A percentile compares a stretch with the other conserved stretches of the same genome.
Conservation (phyloP, 1,284 basidiomycete species). For the Pholiota adiposa region DNA sequence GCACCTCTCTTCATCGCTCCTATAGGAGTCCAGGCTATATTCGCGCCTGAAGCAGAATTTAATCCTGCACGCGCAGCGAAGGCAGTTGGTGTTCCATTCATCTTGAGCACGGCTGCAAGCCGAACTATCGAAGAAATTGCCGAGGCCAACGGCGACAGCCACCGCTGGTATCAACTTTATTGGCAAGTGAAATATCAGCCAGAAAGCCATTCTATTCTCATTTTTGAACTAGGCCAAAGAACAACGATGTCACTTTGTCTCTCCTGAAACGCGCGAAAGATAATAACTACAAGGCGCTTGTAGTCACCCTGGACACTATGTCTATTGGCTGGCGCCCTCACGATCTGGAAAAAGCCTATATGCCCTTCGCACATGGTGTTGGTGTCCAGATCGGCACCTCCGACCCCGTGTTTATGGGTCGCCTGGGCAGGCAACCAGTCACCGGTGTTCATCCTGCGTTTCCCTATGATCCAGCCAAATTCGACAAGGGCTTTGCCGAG, state of each 20-base stretch:
- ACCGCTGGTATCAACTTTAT: conserved; percentile 84
- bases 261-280: conserved; percentile 68
- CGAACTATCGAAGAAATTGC: conserved; percentile 78
- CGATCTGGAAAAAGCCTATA: conserved; percentile 61
- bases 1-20: conserved; percentile 75
- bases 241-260: conserved; percentile 65
- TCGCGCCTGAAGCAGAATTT: conserved; percentile 70
- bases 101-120: conserved; percentile 73
- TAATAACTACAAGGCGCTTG: conserved; percentile 66
- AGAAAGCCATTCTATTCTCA: not conserved
- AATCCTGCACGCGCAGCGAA: conserved; percentile 69
- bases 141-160: conserved; percentile 60
- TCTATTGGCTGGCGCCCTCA: conserved; percentile 70
- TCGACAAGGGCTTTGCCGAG: conserved; percentile 39
- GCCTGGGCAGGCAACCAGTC: conserved; percentile 46
- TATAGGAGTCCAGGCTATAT: conserved; percentile 75
- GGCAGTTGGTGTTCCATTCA: conserved; percentile 67
- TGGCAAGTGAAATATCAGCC: conserved; percentile 45
- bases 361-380: conserved; percentile 65
- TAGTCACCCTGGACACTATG: conserved; percentile 75
- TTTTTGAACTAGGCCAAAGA: conserved; percentile 49
- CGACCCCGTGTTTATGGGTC: conserved; percentile 75
- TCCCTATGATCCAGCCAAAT: conserved; percentile 56
- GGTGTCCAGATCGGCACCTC: conserved; percentile 62
- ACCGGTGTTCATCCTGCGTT: conserved; percentile 49